Evolutionary conservation across 176 grass and related monocot species (phyloP).

Genomic region (Otatea glauca): DNA sequence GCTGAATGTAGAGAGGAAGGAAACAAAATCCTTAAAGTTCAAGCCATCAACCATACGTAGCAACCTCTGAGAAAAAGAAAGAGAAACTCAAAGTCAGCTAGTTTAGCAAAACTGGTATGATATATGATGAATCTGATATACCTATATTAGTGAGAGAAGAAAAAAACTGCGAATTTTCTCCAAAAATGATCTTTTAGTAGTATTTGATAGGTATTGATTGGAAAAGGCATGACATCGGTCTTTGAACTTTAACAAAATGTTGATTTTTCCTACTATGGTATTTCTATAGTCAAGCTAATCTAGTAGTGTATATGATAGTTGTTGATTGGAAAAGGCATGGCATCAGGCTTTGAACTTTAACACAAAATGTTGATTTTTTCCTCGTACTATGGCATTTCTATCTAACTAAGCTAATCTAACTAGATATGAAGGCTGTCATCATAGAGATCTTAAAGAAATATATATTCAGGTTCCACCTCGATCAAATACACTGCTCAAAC

Average conservation of each 20-base stretch:
- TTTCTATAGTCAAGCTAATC: background rate
- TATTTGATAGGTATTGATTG: background rate
- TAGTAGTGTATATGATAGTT: background rate
- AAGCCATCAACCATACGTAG: conserved; percentile 85
- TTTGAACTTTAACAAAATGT: background rate
- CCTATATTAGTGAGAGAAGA: background rate
- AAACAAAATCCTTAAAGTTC: conserved; percentile 82
- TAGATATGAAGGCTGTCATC: background rate
- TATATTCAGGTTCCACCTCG: background rate
- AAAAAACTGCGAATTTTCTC: background rate
- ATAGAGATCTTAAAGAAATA: background rate
- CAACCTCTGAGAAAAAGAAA: conserved; percentile 61
- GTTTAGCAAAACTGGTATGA: background rate
- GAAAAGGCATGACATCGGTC: background rate
- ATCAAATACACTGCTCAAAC: background rate
- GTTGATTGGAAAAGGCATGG: background rate
- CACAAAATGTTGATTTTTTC: background rate
- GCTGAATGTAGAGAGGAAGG: conserved; percentile 79
- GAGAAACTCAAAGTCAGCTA: background rate
- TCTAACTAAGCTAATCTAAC: background rate
- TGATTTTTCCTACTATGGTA: background rate
- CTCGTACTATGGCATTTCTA: background rate
- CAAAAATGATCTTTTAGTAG: background rate
- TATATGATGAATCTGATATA: background rate
- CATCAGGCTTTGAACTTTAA: background rate